Conservation (phyloP, 2,329 filamentous ascomycete genomes). For the Diaporthe citrichinensis region DNA sequence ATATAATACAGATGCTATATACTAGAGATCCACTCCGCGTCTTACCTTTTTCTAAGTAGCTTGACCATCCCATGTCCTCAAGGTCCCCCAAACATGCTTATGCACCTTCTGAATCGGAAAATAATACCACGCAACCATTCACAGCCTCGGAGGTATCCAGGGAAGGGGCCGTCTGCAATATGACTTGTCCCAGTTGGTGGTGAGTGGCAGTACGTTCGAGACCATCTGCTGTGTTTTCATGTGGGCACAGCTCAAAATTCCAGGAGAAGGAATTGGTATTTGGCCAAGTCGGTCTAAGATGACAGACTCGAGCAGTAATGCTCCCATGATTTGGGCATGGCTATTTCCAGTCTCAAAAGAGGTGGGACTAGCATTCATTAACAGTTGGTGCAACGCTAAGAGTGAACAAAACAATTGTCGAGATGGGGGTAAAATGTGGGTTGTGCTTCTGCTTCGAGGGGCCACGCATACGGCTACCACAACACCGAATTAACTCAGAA, state of each 20-base stretch:
- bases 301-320: not conserved
- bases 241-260: not conserved
- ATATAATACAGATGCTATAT: conserved; percentile 12
- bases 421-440: too few species aligned
- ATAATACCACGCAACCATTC: conserved; percentile 10
- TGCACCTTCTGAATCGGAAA: conserved; percentile 14
- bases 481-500: not conserved
- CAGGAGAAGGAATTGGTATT: not conserved
- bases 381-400: not conserved
- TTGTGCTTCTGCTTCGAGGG: not conserved
- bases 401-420: not conserved
- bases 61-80: conserved; percentile 10
- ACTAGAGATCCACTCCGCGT: not conserved
- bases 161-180: not conserved
- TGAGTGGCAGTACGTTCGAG: conserved; percentile 1
- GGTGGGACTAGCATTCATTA: not conserved
- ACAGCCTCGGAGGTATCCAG: not conserved
- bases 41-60: not conserved
- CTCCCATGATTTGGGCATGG: not conserved
- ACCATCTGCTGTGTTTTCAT: not conserved
- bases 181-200: not conserved
- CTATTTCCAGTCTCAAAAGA: not conserved
- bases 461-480: not conserved
- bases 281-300: not conserved
- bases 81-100: not conserved